These are phyloP conservation scores for Argentina anserina DNA, from an alignment of 306 rosid genomes.

Conservation along the genomic window DNA sequence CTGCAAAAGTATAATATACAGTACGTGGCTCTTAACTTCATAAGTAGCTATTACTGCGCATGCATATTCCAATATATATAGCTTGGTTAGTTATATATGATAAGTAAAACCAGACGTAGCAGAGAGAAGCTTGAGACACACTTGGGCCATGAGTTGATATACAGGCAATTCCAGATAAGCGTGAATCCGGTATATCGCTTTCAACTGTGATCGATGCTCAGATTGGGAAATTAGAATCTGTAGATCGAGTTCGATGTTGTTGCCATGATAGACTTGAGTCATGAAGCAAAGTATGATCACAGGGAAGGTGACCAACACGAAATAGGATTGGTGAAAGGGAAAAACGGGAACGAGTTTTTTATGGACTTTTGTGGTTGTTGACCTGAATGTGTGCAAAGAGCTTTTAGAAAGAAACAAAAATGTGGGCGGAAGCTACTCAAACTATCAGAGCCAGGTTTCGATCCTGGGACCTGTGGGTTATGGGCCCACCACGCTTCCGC, in stretches of 20 bases:
- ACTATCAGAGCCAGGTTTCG: conserved; percentile 24
- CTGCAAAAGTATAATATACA: conserved; percentile 23
- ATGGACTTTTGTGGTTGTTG: no score
- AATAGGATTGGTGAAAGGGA: neutral
- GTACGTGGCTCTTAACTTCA: neutral
- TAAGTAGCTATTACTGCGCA: no score
- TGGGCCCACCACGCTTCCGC: conserved; percentile 26
- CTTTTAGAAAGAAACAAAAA: neutral
- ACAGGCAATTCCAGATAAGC: conserved; percentile 20
- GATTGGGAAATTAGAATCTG: conserved; percentile 10
- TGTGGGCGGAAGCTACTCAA: neutral
- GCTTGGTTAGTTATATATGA: neutral
- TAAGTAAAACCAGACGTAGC: neutral
- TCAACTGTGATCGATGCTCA: conserved; percentile 23
- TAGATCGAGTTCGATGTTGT: conserved; percentile 22
- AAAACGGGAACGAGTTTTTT: no score
- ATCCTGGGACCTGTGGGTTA: conserved; percentile 27
- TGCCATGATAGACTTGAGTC: conserved; percentile 25
- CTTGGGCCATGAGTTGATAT: conserved; percentile 34
- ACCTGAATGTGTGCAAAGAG: no score
- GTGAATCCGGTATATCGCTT: conserved; percentile 18
- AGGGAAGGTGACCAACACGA: neutral
- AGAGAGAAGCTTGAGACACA: neutral
- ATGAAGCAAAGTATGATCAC: neutral
- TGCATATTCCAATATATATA: no score